Base-by-base conservation (phyloP, 2,329 filamentous ascomycete genomes). In the Lecanicillium sp. region DNA sequence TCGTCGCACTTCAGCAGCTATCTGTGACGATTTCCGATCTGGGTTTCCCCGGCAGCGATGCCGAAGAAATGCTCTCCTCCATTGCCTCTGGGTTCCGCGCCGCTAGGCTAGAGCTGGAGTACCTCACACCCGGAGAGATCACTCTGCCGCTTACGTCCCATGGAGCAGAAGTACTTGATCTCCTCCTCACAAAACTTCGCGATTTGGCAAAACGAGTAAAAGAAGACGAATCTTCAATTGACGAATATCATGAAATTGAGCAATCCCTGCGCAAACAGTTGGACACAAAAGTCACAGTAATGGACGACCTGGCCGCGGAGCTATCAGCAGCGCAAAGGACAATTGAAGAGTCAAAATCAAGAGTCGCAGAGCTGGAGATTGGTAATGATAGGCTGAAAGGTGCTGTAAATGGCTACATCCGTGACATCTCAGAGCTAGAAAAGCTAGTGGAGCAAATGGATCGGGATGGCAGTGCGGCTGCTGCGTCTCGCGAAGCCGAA, bases 101-200 rank as follows among this genome's bases (percentile, higher is more conserved):
- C 2, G 76, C 75, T 2, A 68, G 77, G 2, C 58, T 80, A 0
- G 75, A 80, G 47, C 67, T 80, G 3, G 77, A 80, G 52, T 79
- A 79, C 48, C 63, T 80, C 15, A 72, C 68, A 0, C 76, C 76
- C 0, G 76, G 75, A 5, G 76, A 80, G 51, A 59, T 71, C n/a
- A 49, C 64, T 0, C 62, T 77, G 1, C 71, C 74, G 0, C 57
- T 77, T 0, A 66, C 65, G 0, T 67, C 68, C 0, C 68, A 68
- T 35, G 75, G 75, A 2, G 69, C 70, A 1, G 65, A 73, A 37
- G 64, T 80, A 0, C 63, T 81, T 0, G 71, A 75, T 41, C 62
- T 78, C 11, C 52, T 80, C 5, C 63, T 80, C 0, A 51, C 51
- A 0, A 61, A 68, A 0, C 63, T 80, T 3, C 67, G 71, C 3